Percentiles rank a stretch among this genome's conserved stretches.
These are phyloP conservation scores for Colletotrichum truncatum DNA, from an alignment of 2,329 filamentous ascomycete species.

Conservation along the genomic window DNA sequence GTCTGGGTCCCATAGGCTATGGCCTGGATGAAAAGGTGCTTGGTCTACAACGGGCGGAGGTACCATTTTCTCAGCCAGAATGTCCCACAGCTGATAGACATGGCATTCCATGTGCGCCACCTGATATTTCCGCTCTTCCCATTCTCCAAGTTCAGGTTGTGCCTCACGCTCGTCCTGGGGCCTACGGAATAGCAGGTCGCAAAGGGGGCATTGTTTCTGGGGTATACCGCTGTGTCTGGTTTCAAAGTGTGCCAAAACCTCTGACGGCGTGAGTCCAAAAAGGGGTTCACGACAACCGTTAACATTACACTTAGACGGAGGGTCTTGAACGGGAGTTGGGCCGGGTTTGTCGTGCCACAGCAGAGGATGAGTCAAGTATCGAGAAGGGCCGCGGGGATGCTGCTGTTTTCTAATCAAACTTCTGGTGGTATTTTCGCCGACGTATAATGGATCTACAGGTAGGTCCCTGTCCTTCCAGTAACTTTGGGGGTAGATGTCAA, in stretches of 20 bases:
- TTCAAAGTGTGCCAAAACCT: slow-evolving; percentile 29
- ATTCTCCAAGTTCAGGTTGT: neutral
- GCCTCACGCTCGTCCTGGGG: slow-evolving; percentile 1
- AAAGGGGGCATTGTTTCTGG: slow-evolving; percentile 23
- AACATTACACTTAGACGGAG: slow-evolving; percentile 20
- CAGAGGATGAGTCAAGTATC: slow-evolving; percentile 10
- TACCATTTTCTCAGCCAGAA: neutral
- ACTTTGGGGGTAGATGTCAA: slow-evolving; percentile 24
- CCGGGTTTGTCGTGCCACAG: slow-evolving; percentile 28
- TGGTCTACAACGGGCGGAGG: neutral
- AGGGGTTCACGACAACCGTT: slow-evolving; percentile 21
- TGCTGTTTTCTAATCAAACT: neutral
- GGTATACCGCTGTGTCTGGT: slow-evolving; percentile 18
- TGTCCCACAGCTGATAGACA: slow-evolving; percentile 30
- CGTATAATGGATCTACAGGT: slow-evolving; percentile 22
- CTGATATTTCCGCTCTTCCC: slow-evolving; percentile 7
- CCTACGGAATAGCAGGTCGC: slow-evolving; percentile 21
- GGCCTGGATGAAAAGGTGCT: slow-evolving; percentile 23
- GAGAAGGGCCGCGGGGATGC: slow-evolving; percentile 5
- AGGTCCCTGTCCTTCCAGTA: slow-evolving; percentile 10
- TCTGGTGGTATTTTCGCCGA: neutral
- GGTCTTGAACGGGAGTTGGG: slow-evolving; percentile 7
- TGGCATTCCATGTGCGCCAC: slow-evolving; percentile 32
- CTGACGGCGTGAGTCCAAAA: slow-evolving; percentile 23
- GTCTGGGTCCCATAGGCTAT: slow-evolving; percentile 26